phyloP scores from a whole-genome alignment of 192 early-diverging fungal species.

The Coemansia sp. region DNA sequence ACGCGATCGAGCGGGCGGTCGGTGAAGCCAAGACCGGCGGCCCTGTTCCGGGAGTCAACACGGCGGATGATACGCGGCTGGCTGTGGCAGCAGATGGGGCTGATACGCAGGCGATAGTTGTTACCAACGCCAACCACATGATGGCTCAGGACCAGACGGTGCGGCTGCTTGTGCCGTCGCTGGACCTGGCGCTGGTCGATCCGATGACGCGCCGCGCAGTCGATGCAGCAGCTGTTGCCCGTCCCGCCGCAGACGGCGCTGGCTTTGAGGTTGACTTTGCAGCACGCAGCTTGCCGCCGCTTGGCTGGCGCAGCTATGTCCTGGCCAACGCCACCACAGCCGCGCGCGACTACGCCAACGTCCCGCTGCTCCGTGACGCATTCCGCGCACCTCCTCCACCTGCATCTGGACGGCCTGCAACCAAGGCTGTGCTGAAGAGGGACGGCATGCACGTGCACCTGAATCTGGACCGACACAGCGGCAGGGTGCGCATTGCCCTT shows the following conservation, averaged over 20 bases:
- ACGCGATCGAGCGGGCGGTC: not conserved
- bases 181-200: slow-evolving; percentile 23
- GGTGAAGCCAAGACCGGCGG: not conserved
- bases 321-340: slow-evolving; percentile 3
- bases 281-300: slow-evolving; percentile 21
- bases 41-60: slow-evolving; percentile 16
- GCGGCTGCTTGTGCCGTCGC: slow-evolving; percentile 23
- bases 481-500: slow-evolving; percentile 12
- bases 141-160: slow-evolving; percentile 30
- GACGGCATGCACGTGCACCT: slow-evolving; percentile 21
- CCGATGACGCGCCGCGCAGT: not conserved
- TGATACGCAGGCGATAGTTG: slow-evolving; percentile 8
- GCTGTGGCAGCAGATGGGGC: slow-evolving; percentile 2
- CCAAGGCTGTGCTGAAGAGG: slow-evolving; percentile 10
- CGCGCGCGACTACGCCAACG: not conserved
- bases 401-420: not conserved
- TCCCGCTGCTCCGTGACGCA: not conserved
- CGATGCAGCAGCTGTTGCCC: not conserved
- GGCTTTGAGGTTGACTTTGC: slow-evolving; percentile 28
- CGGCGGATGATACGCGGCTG: slow-evolving; percentile 11
- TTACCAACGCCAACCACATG: slow-evolving; percentile 31
- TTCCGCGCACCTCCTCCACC: not conserved
- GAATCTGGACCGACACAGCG: not conserved
- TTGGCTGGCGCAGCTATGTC: slow-evolving; percentile 28
- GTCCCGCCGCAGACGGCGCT: not conserved